Evolutionary conservation across 805 yeast genomes (phyloP).

Genomic region (Teunomyces atbi): DNA sequence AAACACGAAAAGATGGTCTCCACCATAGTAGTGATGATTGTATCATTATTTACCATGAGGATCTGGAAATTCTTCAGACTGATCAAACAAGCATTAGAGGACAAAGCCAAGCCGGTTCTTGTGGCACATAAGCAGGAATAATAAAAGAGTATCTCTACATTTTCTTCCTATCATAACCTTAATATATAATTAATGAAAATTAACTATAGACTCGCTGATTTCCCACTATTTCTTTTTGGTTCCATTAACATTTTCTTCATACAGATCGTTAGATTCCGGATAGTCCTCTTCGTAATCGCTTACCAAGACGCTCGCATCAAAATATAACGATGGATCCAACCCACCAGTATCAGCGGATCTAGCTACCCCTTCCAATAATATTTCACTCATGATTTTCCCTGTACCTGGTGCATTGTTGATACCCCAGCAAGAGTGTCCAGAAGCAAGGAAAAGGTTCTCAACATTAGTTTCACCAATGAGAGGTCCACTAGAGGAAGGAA

Average conservation of each 20-base stretch:
- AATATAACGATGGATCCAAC: constrained; percentile 81
- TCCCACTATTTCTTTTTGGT: constrained; percentile 1
- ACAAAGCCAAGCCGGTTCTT: background rate
- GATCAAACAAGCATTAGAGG: background rate
- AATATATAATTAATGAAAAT: background rate
- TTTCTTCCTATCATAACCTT: background rate
- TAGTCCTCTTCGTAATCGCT: constrained; percentile 19
- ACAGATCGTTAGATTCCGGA: constrained; percentile 7
- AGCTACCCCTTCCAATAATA: constrained; percentile 79
- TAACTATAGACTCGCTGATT: background rate
- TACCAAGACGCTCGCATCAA: constrained; percentile 63
- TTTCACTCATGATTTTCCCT: constrained; percentile 88
- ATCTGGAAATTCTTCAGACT: constrained; percentile 7
- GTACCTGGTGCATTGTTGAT: constrained; percentile 97
- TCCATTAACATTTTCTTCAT: constrained; percentile 5
- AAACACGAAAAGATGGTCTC: constrained; percentile 51
- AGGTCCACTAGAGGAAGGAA: constrained; percentile 91
- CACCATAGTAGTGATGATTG: constrained; percentile 31
- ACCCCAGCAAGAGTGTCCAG: constrained; percentile 99
- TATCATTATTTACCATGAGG: constrained; percentile 16
- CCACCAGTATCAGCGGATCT: constrained; percentile 75
- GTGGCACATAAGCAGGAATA: background rate
- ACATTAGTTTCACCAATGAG: constrained; percentile 92
- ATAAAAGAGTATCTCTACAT: background rate
- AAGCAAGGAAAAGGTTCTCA: constrained; percentile 69